Base-by-base conservation (phyloP, 192 early-diverging fungal genomes). In the Entomortierella beljakovae region DNA sequence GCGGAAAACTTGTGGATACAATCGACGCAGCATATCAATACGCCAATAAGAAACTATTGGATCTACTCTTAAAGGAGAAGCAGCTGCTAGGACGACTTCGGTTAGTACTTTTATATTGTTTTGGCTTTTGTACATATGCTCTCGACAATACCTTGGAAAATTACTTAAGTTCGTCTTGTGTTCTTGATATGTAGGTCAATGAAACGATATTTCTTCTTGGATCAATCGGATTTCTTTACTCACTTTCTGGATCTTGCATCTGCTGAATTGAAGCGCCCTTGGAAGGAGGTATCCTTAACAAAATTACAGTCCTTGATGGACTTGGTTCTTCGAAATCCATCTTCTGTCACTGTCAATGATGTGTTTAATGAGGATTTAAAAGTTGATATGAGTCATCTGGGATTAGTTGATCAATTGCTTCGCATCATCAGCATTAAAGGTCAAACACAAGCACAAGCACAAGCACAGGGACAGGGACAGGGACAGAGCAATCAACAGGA, bases 181-280 rank as follows among this genome's bases (percentile, higher is more conserved):
- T 52, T 7, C 25, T 23, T 23, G n/a, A 26, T 28, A 31, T 55
- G 8, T 67, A 94, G 92, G 54, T 97, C 96, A 5, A 80, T 98
- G 26, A 99, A 99, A 82, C 92, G 90, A 40, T 97, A 95, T 80
- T 93, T 97, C 53, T 85, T 99, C 59, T 85, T 98, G 63, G 94
- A 97, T 71, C 94, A 94, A 71, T 94, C 94, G 0, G 98, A 99
- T 71, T 99, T 93, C 69, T 80, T 99, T 49, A 94, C 90, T 2
- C 96, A 96, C 46, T 99, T 99, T 74, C 70, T 99, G 48, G 98
- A 99, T 72, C 82, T 98, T 33, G 95, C 95, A 16, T 84, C 85
- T 22, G 81, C 74, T 16, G 93, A 97, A 66, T 71, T 97, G n/a
- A 87, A 90, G 43, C 86, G 90, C 35, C 92, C 95, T 11, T 83